phyloP scores from a whole-genome alignment of 345 rosid genomes.

The Firmiana major region DNA sequence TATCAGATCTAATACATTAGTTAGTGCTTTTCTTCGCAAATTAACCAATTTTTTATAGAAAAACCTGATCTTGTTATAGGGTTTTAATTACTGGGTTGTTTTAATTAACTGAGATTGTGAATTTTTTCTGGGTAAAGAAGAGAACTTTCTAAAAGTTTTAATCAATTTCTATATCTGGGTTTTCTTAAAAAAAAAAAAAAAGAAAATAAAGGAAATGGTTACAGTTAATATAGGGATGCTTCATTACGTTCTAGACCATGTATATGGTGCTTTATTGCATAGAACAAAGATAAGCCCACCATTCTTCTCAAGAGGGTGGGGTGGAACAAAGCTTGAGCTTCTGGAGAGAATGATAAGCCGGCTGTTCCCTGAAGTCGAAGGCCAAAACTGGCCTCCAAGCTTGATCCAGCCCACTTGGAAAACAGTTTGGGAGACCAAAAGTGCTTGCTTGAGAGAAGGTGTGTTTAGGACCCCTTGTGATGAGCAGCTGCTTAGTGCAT shows the following conservation, averaged over 20 bases:
- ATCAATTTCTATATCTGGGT: background rate
- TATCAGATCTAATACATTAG: background rate
- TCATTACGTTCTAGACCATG: conserved; percentile 82
- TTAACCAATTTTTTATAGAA: no score
- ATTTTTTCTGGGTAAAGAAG: background rate
- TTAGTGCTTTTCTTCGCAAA: background rate
- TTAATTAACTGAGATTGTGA: background rate
- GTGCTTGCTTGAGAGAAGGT: conserved; percentile 80
- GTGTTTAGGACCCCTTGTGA: conserved; percentile 79
- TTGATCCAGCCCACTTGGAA: conserved; percentile 74
- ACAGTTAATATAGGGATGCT: conserved; percentile 80
- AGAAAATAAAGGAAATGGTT: no score
- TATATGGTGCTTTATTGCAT: conserved; percentile 93
- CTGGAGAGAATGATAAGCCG: conserved; percentile 72
- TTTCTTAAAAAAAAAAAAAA: background rate
- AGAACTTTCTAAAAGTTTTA: background rate
- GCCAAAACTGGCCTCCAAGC: conserved; percentile 73
- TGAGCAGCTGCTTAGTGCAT: conserved; percentile 66
- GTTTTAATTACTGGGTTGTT: background rate
- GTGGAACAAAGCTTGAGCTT: conserved; percentile 79
- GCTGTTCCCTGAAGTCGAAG: conserved; percentile 65
- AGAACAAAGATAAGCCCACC: conserved; percentile 73
- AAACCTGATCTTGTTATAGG: background rate
- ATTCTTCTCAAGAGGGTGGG: conserved; percentile 96
- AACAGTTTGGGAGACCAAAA: conserved; percentile 83